A percentile compares a stretch with the other conserved stretches of the same genome.
Conservation (phyloP, 164 flowering plant species). For the Stephania yunnanensis region DNA sequence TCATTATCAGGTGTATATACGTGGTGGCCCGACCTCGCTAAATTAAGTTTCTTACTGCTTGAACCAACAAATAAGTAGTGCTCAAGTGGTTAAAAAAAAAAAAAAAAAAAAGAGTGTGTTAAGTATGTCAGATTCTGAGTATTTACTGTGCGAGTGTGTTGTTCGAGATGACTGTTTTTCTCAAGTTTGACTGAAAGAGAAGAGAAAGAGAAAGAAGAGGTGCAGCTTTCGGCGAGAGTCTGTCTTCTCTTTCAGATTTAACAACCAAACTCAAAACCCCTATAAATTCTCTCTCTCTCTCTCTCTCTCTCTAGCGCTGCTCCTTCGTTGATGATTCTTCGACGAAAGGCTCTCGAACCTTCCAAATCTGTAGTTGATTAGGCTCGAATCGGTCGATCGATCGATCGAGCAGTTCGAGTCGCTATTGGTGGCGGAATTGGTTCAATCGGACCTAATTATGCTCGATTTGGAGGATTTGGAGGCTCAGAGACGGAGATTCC, state of each 20-base stretch:
- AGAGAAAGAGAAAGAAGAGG: not conserved
- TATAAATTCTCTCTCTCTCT: not conserved
- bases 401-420: not conserved
- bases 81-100: too few species aligned
- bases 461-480: not conserved
- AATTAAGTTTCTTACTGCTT: too few species aligned
- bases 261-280: not conserved
- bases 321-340: not conserved
- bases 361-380: not conserved
- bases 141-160: not conserved
- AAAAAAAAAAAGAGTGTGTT: too few species aligned
- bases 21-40: too few species aligned
- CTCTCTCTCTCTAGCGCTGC: not conserved
- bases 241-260: conserved; percentile 15
- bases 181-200: conserved; percentile 29
- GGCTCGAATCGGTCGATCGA: not conserved
- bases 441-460: conserved; percentile 6
- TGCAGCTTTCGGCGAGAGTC: conserved; percentile 47
- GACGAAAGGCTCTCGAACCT: not conserved
- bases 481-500: not conserved
- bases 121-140: too few species aligned
- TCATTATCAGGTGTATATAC: too few species aligned
- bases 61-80: too few species aligned
- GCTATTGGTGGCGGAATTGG: not conserved
- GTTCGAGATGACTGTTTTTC: not conserved